Base-by-base conservation (phyloP, 1,139 yeast species). In the Pichia kudriavzevii region DNA sequence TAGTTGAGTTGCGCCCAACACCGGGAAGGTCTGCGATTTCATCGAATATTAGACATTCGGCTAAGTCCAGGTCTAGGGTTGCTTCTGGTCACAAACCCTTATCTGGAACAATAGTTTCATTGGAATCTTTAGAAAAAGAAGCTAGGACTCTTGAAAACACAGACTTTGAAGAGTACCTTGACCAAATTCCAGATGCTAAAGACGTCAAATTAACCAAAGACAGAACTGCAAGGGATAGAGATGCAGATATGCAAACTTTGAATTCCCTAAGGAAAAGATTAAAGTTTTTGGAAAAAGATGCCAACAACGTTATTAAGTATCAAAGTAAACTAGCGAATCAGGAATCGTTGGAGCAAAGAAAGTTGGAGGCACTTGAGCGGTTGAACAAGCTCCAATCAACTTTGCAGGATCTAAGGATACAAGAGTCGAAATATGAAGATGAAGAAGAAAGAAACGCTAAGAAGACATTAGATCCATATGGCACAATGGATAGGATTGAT, bases 81-180 rank as follows among this genome's bases (percentile, higher is more conserved):
- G n/a, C n/a, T n/a, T n/a, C n/a, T n/a, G n/a, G n/a, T n/a, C n/a
- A n/a, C n/a, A 14, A 28, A 7, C 27, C 32, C 16, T 34, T 43
- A 8, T 35, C 34, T 19, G 32, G 23, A 14, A 38, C 67, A 64
- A 42, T 57, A 79, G 28, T 77, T 3, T 28, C 39, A 7, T 29
- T 43, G 16, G 47, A 43, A 28, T 26, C 29, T 43, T 67, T 91
- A 35, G 95, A 85, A 50, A 70, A 72, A 36, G 55, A 55, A 35
- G 96, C 96, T 0, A 66, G 95, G 43, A 85, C 81, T 52, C 67
- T 88, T 44, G 97, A 88, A 56, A 79, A 77, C 75, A 79, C 85
- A 16, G 88, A 85, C 46, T 85, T 85, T 50, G 79, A 61, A 26
- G 77, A 71, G 18, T 43, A 45, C 16, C 34, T 41, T 14, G 45